A percentile compares a stretch with the other conserved stretches of the same genome.
phyloP scores from a whole-genome alignment of 2,329 filamentous ascomycete genomes.

The Metarhizium guizhouense region DNA sequence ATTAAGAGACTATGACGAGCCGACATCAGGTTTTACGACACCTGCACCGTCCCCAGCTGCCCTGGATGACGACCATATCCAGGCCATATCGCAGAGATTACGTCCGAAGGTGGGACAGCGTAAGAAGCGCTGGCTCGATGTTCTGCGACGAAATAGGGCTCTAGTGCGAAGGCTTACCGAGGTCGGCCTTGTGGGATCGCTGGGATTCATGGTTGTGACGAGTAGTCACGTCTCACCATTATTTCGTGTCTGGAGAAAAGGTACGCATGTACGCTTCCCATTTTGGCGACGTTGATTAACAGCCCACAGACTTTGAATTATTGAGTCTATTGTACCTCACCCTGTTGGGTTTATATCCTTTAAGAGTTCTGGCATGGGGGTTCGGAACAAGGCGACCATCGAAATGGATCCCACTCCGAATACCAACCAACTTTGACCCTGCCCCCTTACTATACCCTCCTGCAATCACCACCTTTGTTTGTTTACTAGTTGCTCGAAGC shows the following conservation, averaged over 20 bases:
- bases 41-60: conserved; percentile 42
- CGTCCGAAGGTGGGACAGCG: conserved; percentile 9
- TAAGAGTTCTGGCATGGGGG: conserved; percentile 45
- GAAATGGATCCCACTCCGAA: conserved; percentile 31
- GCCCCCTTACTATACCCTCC: conserved; percentile 85
- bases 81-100: conserved; percentile 12
- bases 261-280: conserved; percentile 23
- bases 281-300: not conserved
- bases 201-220: conserved; percentile 38
- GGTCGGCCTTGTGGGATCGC: conserved; percentile 37
- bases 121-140: conserved; percentile 14
- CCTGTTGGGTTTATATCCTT: conserved; percentile 47
- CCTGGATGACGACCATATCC: conserved; percentile 31
- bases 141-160: conserved; percentile 37
- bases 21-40: conserved; percentile 44
- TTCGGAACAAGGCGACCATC: conserved; percentile 30
- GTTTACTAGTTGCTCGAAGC: conserved; percentile 60
- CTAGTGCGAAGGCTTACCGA: conserved; percentile 44
- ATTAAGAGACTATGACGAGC: conserved; percentile 52
- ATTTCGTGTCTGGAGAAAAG: conserved; percentile 37
- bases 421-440: conserved; percentile 79
- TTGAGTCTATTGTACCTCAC: conserved; percentile 25
- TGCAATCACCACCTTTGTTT: conserved; percentile 65
- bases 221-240: conserved; percentile 38
- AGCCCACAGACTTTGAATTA: conserved; percentile 32